Evolutionary conservation across 176 grass and related monocot species (phyloP).

Genomic region (Triticum aestivum): IWGSC_CS_RefSeq_v2.1 NC_057810.1:440099695-440100194

Average conservation of each 20-base stretch:
- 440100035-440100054: conserved; percentile 97
- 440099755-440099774: conserved; percentile 80
- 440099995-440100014: conserved; percentile 65
- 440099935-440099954: conserved; percentile 89
- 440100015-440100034: conserved; percentile 85
- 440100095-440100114: conserved; percentile 51
- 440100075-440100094: conserved; percentile 82
- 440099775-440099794: conserved; percentile 83
- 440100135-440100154: conserved; percentile 57
- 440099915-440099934: conserved; percentile 91
- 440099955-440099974: conserved; percentile 83
- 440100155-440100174: conserved; percentile 51
- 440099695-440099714: conserved; percentile 90
- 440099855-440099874: conserved; percentile 96
- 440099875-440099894: conserved; percentile 87
- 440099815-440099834: conserved; percentile 61
- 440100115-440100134: conserved; percentile 86
- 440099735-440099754: conserved; percentile 73
- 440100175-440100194: conserved; percentile 57
- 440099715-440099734: conserved; percentile 92
- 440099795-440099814: conserved; percentile 84
- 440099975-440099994: conserved; percentile 76
- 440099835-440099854: conserved; percentile 96
- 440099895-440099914: conserved; percentile 83
- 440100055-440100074: conserved; percentile 99